Evolutionary conservation across 192 early-diverging fungal genomes (phyloP).

Genomic region (Ambispora gerdemannii): DNA sequence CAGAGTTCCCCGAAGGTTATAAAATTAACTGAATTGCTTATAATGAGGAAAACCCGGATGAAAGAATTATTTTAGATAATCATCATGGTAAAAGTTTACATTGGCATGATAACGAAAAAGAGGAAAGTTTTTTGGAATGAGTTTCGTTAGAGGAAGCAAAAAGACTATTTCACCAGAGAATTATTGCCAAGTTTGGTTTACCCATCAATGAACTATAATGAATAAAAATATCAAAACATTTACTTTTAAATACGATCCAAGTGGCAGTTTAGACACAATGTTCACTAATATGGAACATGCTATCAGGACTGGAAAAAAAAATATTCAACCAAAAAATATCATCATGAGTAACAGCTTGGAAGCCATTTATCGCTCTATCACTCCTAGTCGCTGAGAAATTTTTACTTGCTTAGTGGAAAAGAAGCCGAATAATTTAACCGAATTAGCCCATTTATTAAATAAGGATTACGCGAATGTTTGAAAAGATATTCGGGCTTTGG

Average conservation of each 20-base stretch:
- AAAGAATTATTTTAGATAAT: not conserved
- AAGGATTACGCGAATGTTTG: conserved; percentile 8
- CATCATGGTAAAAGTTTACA: not conserved
- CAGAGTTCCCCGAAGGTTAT: too few species aligned
- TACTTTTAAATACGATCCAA: conserved; percentile 6
- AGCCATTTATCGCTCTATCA: not conserved
- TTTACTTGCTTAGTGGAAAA: not conserved
- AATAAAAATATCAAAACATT: conserved; percentile 4
- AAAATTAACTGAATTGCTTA: conserved; percentile 15
- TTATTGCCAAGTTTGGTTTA: conserved; percentile 6
- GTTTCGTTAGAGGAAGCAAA: not conserved
- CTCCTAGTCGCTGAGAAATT: not conserved
- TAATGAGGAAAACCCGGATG: not conserved
- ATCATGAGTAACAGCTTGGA: not conserved
- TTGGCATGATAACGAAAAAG: not conserved
- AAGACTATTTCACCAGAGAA: not conserved
- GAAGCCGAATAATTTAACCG: not conserved
- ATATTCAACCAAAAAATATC: not conserved
- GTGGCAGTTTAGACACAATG: not conserved
- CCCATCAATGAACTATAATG: not conserved
- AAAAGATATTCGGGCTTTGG: not conserved
- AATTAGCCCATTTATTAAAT: conserved; percentile 3
- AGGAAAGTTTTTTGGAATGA: not conserved
- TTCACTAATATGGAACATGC: not conserved
- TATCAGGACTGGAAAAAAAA: not conserved